Percentiles rank a stretch among this genome's conserved stretches.
Evolutionary conservation across 176 grass and related monocot species (phyloP).

Genomic region (Oryza glaberrima): DNA sequence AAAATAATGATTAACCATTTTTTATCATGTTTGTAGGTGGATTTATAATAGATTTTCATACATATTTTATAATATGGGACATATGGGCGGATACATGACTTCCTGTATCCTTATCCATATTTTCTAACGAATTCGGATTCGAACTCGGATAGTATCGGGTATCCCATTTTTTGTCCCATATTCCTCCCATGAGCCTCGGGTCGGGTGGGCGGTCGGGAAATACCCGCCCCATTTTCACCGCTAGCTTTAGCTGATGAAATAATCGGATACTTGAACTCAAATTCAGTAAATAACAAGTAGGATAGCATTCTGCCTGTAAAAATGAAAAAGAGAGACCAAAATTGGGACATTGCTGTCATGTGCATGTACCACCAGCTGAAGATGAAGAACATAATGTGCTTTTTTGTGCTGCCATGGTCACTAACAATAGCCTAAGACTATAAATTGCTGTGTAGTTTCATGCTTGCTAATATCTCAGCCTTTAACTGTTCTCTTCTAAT

Average conservation of each 20-base stretch:
- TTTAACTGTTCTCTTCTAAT: conserved; percentile 73
- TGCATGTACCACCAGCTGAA: background rate
- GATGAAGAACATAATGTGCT: background rate
- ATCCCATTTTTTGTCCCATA: no score
- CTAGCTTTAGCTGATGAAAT: background rate
- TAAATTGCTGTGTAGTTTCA: conserved; percentile 63
- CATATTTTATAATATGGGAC: no score
- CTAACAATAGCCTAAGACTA: conserved; percentile 26
- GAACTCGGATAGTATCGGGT: no score
- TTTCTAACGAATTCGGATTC: no score
- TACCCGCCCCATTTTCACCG: no score
- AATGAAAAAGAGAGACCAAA: background rate
- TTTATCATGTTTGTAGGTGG: no score
- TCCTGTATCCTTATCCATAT: no score
- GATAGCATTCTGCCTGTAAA: background rate
- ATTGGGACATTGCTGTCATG: background rate
- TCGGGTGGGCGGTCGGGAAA: no score
- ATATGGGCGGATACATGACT: no score
- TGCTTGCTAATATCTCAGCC: conserved; percentile 53
- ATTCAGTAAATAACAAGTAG: background rate
- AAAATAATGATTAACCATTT: no score
- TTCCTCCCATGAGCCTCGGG: no score
- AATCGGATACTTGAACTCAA: background rate
- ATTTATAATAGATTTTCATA: no score
- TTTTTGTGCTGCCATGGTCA: background rate